A percentile compares a stretch with the other conserved stretches of the same genome.
Evolutionary conservation across 305 asterid species (phyloP).

Genomic region (Ilex paraguariensis): DNA sequence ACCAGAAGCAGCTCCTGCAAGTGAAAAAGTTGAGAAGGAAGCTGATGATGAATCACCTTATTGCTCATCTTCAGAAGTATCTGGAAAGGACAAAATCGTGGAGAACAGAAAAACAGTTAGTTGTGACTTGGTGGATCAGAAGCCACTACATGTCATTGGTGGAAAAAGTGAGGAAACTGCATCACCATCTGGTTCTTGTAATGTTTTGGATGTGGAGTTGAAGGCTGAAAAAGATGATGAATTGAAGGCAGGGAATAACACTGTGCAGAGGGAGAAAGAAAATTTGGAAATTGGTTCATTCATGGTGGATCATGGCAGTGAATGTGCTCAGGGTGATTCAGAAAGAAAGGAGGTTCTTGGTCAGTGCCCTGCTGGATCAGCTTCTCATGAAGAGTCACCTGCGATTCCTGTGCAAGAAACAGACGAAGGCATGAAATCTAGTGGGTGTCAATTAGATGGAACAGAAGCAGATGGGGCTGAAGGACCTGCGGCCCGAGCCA

Average conservation of each 20-base stretch:
- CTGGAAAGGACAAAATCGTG: no score
- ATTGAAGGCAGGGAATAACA: constrained; percentile 10
- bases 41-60: constrained; percentile 1
- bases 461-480: constrained; percentile 24
- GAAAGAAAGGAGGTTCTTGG: constrained; percentile 22
- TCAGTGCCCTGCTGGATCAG: constrained; percentile 9
- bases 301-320: neutral
- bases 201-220: constrained; percentile 14
- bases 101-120: no score
- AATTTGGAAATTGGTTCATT: no score
- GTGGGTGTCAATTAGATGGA: constrained; percentile 21
- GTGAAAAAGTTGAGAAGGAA: constrained; percentile 37
- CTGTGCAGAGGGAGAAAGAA: no score
- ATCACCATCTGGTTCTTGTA: constrained; percentile 9
- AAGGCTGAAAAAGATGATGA: constrained; percentile 27
- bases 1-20: constrained; percentile 19
- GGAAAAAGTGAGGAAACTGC: constrained; percentile 15
- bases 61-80: no score
- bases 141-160: no score
- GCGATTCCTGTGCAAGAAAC: constrained; percentile 24
- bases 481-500: constrained; percentile 20
- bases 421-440: constrained; percentile 18
- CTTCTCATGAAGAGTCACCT: constrained; percentile 12
- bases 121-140: no score
- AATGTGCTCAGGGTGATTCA: constrained; percentile 9